Conservation (phyloP, 2,329 filamentous ascomycete species). For the Lasiodiplodia hormozganensis region DNA sequence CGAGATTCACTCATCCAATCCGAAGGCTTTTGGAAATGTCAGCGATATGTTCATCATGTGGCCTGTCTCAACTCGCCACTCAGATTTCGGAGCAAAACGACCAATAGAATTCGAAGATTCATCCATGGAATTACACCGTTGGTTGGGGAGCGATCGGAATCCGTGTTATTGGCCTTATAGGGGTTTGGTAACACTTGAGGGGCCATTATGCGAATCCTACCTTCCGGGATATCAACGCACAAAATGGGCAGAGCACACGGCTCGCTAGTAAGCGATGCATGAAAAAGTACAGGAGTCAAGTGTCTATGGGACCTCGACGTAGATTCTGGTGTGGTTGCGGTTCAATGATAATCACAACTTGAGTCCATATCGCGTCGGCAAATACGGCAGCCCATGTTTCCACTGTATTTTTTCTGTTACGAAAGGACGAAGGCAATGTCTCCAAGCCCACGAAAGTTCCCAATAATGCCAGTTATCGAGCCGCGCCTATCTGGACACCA, state of each 20-base stretch:
- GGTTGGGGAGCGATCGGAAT: neutral
- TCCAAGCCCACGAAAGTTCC: neutral
- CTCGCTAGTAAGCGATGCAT: neutral
- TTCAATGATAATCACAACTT: neutral
- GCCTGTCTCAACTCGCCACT: neutral
- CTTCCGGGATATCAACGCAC: neutral
- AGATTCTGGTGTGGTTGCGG: neutral
- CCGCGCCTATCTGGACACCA: neutral
- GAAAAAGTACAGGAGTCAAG: neutral
- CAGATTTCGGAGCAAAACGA: neutral
- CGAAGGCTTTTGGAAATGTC: neutral
- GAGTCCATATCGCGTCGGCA: neutral
- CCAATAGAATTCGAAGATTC: neutral
- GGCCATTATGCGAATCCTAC: neutral
- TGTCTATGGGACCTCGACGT: neutral
- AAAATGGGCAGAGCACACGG: neutral
- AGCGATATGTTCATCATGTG: neutral
- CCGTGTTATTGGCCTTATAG: neutral
- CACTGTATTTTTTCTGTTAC: neutral
- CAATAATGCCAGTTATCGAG: neutral
- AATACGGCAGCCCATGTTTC: neutral
- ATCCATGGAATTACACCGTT: neutral
- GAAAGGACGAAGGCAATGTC: neutral
- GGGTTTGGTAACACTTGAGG: neutral
- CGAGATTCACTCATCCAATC: neutral